phyloP scores from a whole-genome alignment of 768 basidiomycete genomes.

The Lactifluus rugatus region DNA sequence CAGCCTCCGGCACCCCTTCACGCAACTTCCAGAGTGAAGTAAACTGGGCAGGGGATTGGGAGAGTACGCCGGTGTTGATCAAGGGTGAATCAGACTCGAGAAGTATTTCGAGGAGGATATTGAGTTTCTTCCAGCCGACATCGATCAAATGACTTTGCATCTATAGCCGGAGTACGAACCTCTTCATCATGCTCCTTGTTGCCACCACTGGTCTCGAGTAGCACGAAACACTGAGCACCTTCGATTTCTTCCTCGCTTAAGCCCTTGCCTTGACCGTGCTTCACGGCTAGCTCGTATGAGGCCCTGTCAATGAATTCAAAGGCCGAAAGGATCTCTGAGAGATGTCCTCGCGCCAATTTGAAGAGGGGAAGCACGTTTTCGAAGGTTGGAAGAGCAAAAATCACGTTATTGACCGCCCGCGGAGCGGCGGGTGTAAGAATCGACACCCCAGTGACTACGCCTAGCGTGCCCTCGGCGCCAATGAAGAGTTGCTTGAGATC shows the following conservation, averaged over 20 bases:
- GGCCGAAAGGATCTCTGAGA: constrained; percentile 93
- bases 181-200: constrained; percentile 89
- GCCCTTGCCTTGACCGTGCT: constrained; percentile 72
- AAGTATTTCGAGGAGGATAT: constrained; percentile 64
- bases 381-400: constrained; percentile 82
- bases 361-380: constrained; percentile 81
- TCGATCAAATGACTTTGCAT: background rate
- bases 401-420: constrained; percentile 81
- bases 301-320: constrained; percentile 94
- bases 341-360: constrained; percentile 64
- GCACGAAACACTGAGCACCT: constrained; percentile 78
- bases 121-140: constrained; percentile 60
- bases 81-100: constrained; percentile 63
- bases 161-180: constrained; percentile 35
- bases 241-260: constrained; percentile 64
- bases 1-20: constrained; percentile 86
- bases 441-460: constrained; percentile 89
- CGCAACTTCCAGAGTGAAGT: constrained; percentile 84
- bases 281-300: constrained; percentile 73
- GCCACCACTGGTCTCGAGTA: constrained; percentile 92
- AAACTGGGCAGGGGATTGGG: constrained; percentile 86
- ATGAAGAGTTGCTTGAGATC: constrained; percentile 98
- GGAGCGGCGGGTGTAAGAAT: constrained; percentile 83
- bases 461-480: constrained; percentile 93
- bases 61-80: constrained; percentile 83